Conservation (phyloP, 805 yeast species). For the Yarrowia sp. region DNA sequence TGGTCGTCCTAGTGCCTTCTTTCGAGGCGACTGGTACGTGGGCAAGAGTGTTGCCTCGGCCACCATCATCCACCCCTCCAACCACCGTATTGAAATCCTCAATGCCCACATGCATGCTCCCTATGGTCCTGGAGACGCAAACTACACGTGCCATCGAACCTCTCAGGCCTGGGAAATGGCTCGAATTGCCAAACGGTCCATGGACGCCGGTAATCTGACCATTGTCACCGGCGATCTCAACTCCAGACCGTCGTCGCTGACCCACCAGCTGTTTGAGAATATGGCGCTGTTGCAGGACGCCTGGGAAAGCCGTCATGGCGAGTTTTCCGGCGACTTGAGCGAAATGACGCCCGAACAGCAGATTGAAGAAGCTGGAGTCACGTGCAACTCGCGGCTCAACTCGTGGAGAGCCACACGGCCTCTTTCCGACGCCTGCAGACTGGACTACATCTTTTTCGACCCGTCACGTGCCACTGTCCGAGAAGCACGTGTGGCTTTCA, state of each 20-base stretch:
- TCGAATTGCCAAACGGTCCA: conserved; percentile 64
- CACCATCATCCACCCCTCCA: conserved; percentile 59
- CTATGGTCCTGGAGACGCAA: conserved; percentile 86
- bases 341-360: conserved; percentile 65
- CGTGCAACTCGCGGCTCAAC: conserved; percentile 87
- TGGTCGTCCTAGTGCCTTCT: conserved; percentile 92
- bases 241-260: conserved; percentile 84
- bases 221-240: conserved; percentile 93
- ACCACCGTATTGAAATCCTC: conserved; percentile 69
- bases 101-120: conserved; percentile 99
- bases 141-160: conserved; percentile 87
- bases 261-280: conserved; percentile 72
- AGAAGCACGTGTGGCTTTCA: conserved; percentile 74
- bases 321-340: conserved; percentile 53
- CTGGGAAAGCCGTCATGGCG: conserved; percentile 75
- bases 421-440: conserved; percentile 77
- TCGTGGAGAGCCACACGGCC: conserved; percentile 74
- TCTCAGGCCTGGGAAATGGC: conserved; percentile 97
- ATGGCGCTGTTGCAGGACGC: conserved; percentile 78
- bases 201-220: conserved; percentile 79
- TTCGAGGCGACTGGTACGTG: conserved; percentile 96
- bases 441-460: conserved; percentile 89
- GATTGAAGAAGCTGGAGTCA: conserved; percentile 75
- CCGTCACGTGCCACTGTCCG: conserved; percentile 58
- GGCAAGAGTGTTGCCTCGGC: conserved; percentile 89